phyloP scores from a whole-genome alignment of 495 filamentous ascomycete genomes.

The Schizothecium vesticola region DNA sequence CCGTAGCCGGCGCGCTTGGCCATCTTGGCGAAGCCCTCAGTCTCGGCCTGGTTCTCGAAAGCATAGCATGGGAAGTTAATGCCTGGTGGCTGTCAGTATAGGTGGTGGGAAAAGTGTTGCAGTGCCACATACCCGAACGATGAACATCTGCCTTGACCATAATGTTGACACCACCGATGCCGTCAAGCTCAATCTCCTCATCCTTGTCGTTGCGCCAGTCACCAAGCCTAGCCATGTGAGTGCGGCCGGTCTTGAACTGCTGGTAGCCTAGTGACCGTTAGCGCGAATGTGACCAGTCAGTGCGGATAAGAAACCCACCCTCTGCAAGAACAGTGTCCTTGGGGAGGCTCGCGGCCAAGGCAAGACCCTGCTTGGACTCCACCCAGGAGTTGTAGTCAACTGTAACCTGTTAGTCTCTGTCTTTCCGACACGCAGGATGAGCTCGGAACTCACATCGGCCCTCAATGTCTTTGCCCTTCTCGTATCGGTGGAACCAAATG shows the following conservation, averaged over 20 bases:
- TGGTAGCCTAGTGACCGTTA: constrained; percentile 64
- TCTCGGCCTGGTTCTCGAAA: constrained; percentile 99
- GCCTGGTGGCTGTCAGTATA: constrained; percentile 44
- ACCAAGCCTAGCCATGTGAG: constrained; percentile 80
- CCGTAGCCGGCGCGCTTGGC: constrained; percentile 93
- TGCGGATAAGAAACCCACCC: constrained; percentile 42
- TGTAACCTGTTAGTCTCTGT: constrained; percentile 32
- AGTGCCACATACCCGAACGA: constrained; percentile 63
- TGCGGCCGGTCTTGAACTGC: constrained; percentile 83
- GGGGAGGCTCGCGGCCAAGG: constrained; percentile 62
- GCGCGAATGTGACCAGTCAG: background rate
- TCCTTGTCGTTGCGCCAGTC: constrained; percentile 90
- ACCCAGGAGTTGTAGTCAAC: constrained; percentile 99
- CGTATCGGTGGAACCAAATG: constrained; percentile 96
- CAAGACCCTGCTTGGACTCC: constrained; percentile 78
- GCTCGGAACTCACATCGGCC: constrained; percentile 69
- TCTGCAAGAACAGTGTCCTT: constrained; percentile 82
- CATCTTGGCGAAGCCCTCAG: constrained; percentile 98
- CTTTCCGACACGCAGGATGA: background rate
- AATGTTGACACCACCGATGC: constrained; percentile 95
- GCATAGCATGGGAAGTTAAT: constrained; percentile 97
- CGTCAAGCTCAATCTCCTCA: constrained; percentile 84
- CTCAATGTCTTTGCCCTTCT: constrained; percentile 78
- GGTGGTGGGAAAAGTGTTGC: too few relatives aligned
- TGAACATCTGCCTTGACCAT: constrained; percentile 97